Base-by-base conservation (phyloP, 2,329 filamentous ascomycete species). In the Hypoxylon sp. region DNA sequence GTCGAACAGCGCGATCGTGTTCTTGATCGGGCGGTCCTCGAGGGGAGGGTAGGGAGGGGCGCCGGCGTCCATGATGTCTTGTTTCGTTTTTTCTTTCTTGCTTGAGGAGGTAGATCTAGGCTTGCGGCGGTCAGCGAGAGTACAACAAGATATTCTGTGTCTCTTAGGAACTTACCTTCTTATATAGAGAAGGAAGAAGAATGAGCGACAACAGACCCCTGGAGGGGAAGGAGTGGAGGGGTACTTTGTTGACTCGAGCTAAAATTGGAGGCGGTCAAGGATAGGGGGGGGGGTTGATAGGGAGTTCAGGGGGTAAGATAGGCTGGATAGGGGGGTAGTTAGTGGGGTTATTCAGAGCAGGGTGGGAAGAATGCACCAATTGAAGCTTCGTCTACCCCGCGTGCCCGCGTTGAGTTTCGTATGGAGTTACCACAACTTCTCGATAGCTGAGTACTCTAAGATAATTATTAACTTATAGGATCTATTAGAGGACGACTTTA, bases 1-100 rank as follows among this genome's bases (percentile, higher is more conserved):
- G 78, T 99, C 95, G 78, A 99, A 99, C 64, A 99, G 88, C 72
- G 87, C 88, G 77, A 99, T 90, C 65, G 94, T 98, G 83, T 95
- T 92, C 80, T 93, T 91, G 76, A 97, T 79, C 38, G 91, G 91
- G 67, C 95, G 91, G 70, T 94, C 83, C 74, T 88, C 84, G 66
- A 98, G 86, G 62, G 92, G 85, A 54, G 92, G 89, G 77, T 88
- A 90, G 51, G 74, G 68, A 64, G 78, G 73, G 18, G 63, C 58
- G 47, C 70, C 58, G 49, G 72, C 64, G 63, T 75, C 75, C 81
- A 83, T 83, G 66, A 54, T 73, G 21, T 37, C 24, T 50, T 31
- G 20, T n/a, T 45, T 49, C 21, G 37, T 40, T 43, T 1, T 4
- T 33, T 41, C 62, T 43, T 33, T 49, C 17, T 35, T 33, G 15